These are phyloP conservation scores for Cynanchum wilfordii DNA, from an alignment of 257 asterid genomes.

Conservation along the genomic window DNA sequence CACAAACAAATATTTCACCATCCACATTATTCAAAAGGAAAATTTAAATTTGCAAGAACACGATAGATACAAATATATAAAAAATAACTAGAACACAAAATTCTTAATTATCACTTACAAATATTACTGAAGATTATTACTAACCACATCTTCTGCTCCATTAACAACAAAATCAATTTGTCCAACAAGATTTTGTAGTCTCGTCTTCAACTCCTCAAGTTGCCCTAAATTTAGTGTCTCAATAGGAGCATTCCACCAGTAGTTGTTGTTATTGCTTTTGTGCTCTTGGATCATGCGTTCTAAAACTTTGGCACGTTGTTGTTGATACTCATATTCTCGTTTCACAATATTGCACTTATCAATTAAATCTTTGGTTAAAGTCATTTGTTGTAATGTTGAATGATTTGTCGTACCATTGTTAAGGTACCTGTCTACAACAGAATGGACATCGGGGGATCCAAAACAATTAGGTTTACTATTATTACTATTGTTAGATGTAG, in stretches of 20 bases:
- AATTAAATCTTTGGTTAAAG: background rate
- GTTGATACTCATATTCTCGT: background rate
- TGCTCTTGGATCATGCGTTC: background rate
- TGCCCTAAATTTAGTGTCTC: background rate
- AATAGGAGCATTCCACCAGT: background rate
- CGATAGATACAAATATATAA: too few species aligned
- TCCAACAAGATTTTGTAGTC: background rate
- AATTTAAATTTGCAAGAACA: too few species aligned
- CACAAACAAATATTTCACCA: too few species aligned
- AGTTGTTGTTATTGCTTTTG: background rate
- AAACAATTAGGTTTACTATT: conserved; percentile 2
- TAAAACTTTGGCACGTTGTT: background rate
- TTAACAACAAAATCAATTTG: too few species aligned
- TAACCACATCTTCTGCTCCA: too few species aligned
- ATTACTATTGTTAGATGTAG: background rate
- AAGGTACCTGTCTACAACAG: background rate
- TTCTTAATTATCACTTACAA: too few species aligned
- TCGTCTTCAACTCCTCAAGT: background rate
- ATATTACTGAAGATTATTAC: too few species aligned
- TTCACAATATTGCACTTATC: background rate
- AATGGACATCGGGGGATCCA: conserved; percentile 2
- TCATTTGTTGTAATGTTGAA: background rate
- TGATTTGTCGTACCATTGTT: background rate
- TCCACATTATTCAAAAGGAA: too few species aligned
- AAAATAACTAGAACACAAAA: too few species aligned